Evolutionary conservation across 2,329 filamentous ascomycete species (phyloP).

Genomic region (Ophiostoma fasciatum): DNA sequence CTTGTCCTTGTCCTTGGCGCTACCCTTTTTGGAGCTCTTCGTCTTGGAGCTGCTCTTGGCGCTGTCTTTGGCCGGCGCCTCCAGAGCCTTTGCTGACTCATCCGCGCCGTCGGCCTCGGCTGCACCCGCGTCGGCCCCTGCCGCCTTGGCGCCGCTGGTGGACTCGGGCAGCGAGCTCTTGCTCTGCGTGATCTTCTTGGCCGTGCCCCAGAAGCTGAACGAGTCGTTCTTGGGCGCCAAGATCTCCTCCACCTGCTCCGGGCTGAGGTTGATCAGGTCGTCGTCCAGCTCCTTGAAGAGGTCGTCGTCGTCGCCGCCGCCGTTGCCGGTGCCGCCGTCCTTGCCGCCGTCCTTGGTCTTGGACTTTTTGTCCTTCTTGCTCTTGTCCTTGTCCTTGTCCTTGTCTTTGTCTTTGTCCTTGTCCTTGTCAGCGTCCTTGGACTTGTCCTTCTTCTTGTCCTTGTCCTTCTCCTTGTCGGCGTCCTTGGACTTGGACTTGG

Average conservation of each 20-base stretch:
- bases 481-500: constrained; percentile 29
- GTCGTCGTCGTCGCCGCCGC: constrained; percentile 19
- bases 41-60: constrained; percentile 9
- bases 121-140: neutral
- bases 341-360: constrained; percentile 11
- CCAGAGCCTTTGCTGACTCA: constrained; percentile 9
- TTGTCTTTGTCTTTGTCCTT: constrained; percentile 15
- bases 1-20: constrained; percentile 4
- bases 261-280: constrained; percentile 21
- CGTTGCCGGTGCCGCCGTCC: constrained; percentile 13
- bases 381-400: constrained; percentile 16
- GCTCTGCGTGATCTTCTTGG: constrained; percentile 25
- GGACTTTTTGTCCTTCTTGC: constrained; percentile 11
- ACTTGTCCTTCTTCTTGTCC: too few species aligned
- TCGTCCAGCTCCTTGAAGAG: constrained; percentile 15
- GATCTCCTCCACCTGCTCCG: constrained; percentile 29
- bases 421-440: constrained; percentile 14
- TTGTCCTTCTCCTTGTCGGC: constrained; percentile 1
- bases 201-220: constrained; percentile 44
- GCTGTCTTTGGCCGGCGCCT: constrained; percentile 3
- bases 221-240: constrained; percentile 24
- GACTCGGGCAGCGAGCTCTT: constrained; percentile 23
- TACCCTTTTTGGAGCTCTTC: constrained; percentile 25
- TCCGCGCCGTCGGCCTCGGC: constrained; percentile 14
- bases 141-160: constrained; percentile 2